phyloP scores from a whole-genome alignment of 2,329 filamentous ascomycete genomes.

The Colletotrichum phormii region DNA sequence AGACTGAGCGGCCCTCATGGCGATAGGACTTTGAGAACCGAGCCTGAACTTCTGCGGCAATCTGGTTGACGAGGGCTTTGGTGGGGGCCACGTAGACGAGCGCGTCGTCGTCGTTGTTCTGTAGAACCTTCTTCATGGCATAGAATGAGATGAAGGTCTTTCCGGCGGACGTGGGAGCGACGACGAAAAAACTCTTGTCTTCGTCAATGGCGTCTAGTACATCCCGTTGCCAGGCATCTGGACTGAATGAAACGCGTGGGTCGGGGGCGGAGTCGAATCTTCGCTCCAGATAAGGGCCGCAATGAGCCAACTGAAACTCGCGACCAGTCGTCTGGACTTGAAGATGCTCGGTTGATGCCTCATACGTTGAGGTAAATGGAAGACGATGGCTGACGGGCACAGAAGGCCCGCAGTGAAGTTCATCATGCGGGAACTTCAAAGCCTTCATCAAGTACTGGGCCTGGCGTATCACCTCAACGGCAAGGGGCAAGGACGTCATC shows the following conservation, averaged over 20 bases:
- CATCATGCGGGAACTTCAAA: neutral
- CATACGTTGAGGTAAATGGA: neutral
- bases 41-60: slow-evolving; percentile 81
- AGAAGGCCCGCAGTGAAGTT: neutral
- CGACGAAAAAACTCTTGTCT: slow-evolving; percentile 77
- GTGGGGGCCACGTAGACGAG: slow-evolving; percentile 85
- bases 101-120: slow-evolving; percentile 75
- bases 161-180: slow-evolving; percentile 82
- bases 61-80: slow-evolving; percentile 86
- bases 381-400: neutral
- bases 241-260: slow-evolving; percentile 75
- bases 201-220: slow-evolving; percentile 80
- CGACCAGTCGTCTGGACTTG: slow-evolving; percentile 1
- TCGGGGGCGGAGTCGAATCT: slow-evolving; percentile 77
- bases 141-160: slow-evolving; percentile 90
- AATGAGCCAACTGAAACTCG: slow-evolving; percentile 75
- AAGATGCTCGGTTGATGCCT: neutral
- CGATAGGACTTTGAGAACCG: slow-evolving; percentile 76
- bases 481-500: neutral
- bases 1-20: slow-evolving; percentile 74
- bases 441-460: neutral
- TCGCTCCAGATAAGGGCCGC: slow-evolving; percentile 81
- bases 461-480: slow-evolving; percentile 5
- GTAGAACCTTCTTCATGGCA: slow-evolving; percentile 81
- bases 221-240: slow-evolving; percentile 80